Base-by-base conservation (phyloP, 768 basidiomycete species). In the Mycena maculata region DNA sequence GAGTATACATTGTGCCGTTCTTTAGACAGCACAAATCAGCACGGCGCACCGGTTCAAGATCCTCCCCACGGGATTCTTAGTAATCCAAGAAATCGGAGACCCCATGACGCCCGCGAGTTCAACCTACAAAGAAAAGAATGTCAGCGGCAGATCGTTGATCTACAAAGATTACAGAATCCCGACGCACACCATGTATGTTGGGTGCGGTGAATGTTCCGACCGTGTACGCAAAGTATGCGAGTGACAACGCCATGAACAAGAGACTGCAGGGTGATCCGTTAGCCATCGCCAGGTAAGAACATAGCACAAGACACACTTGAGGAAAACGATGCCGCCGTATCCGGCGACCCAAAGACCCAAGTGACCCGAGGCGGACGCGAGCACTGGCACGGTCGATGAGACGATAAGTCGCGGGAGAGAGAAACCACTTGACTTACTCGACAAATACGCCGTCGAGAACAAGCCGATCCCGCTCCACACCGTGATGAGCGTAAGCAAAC, bases 61-160 rank as follows among this genome's bases (percentile, higher is more conserved):
- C 33, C 49, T 68, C 3, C 67, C 67, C 9, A 58, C 49, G 2
- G 61, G 61, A 59, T 53, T 68, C 45, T 62, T 58, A 27, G 61
- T 63, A 16, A 68, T 68, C 67, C 67, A 68, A 13, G 67, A 68
- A 12, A 68, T 54, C 3, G 60, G 60, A 20, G 67, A 55, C 10
- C 55, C 42, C 56, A 68, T 62, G 28, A 68, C 56, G 15, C 67
- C 67, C 1, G 55, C 55, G 10, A 52, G 50, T 36, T 52, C 50
- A 52, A 52, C 31, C 50, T 52, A 31, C 8, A 6, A 36, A 7
- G 48, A n/a, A 36, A 12, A 23, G n/a, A 52, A 33, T 33, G 23
- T 52, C 31, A 52, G 33, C n/a, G 9, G 23, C n/a, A 13, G 50
- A 6, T 36, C 33, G 13, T n/a, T n/a, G n/a, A 36, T 33, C 31